Evolutionary conservation across 495 filamentous ascomycete genomes (phyloP).

Genomic region (Hypoxylon lienhwacheense): DNA sequence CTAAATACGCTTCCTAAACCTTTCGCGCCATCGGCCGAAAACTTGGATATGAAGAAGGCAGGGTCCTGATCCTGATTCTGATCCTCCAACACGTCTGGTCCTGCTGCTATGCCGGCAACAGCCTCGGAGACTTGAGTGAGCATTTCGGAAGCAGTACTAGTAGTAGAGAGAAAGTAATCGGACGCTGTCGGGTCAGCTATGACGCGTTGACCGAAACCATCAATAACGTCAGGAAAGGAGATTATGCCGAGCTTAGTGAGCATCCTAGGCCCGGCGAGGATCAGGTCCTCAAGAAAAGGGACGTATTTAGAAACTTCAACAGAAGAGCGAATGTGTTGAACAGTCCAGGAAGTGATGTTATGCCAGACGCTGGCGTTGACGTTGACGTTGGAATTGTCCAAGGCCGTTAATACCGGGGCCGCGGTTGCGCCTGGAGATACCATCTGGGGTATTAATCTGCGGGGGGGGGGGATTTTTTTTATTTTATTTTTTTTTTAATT

Average conservation of each 20-base stretch:
- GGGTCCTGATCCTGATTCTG: slow-evolving; percentile 43
- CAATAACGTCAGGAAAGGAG: slow-evolving; percentile 63
- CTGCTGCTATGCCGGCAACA: slow-evolving; percentile 33
- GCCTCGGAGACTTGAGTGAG: slow-evolving; percentile 42
- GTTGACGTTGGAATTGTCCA: slow-evolving; percentile 46
- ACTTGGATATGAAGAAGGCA: slow-evolving; percentile 46
- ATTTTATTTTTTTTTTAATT: too few species aligned
- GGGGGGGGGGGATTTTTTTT: background rate
- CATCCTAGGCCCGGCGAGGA: slow-evolving; percentile 64
- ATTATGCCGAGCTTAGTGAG: slow-evolving; percentile 63
- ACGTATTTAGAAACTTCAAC: slow-evolving; percentile 49
- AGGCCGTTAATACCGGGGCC: slow-evolving; percentile 28
- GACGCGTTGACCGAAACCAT: slow-evolving; percentile 61
- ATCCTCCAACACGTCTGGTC: slow-evolving; percentile 34
- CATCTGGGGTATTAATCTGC: slow-evolving; percentile 16
- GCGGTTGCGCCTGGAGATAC: slow-evolving; percentile 34
- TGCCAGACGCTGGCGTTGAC: slow-evolving; percentile 52
- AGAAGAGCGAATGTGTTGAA: slow-evolving; percentile 43
- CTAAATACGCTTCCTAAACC: slow-evolving; percentile 84
- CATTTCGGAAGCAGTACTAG: slow-evolving; percentile 41
- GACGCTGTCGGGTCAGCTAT: slow-evolving; percentile 60
- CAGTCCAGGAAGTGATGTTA: slow-evolving; percentile 52
- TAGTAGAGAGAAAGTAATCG: slow-evolving; percentile 41
- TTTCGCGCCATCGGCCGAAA: slow-evolving; percentile 54
- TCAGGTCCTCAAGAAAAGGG: slow-evolving; percentile 56